Evolutionary conservation across 139 green algal species (phyloP), one percentile per base, ranked within the genome.

Genomic region (Monoraphidium neglectum): DNA sequence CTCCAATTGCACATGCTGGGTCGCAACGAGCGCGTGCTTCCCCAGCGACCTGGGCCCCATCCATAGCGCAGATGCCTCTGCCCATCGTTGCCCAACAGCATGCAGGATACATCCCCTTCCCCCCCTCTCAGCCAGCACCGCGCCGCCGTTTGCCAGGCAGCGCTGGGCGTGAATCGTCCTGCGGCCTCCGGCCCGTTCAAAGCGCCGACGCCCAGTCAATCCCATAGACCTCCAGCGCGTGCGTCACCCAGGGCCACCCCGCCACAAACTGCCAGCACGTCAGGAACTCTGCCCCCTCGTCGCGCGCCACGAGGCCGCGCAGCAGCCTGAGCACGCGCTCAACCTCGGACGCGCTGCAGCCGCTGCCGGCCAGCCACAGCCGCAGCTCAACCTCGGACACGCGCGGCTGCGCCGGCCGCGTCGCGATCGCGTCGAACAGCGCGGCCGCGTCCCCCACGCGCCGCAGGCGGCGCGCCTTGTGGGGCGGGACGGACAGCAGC

Each of bases 351-450:
- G 53, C 37, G 65, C 53, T 70, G 74, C 74, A 80, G 65, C 74
- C 74, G 63, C 73, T 65, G 38, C 53, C 56, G 13, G 65, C 74
- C 74, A 80, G 56, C 65, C 65, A 80, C 38, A 80, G 33, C 18
- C 74, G 65, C 53, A 80, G 65, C 74, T 80, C 74, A n/a, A 80
- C 37, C 26, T 80, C 74, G 40, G 38, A 64, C 53, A 80, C 24
- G 37, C 37, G 37, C 10, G 37, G 21, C 74, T 80, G 74, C 5
- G 28, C 36, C 18, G 65, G 38, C 12, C 66, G 65, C 13, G 65
- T 61, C 32, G 74, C 74, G 46, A 80, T 69, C 15, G 53, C 38
- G 35, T 80, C 66, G 49, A 69, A 80, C 37, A 80, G 65, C 28
- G 24, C 35, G 38, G 71, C 54, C 28, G 74, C 74, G 28, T 74